Base-by-base conservation (phyloP, 441 rosid genomes). In the Erodium moschatum region DNA sequence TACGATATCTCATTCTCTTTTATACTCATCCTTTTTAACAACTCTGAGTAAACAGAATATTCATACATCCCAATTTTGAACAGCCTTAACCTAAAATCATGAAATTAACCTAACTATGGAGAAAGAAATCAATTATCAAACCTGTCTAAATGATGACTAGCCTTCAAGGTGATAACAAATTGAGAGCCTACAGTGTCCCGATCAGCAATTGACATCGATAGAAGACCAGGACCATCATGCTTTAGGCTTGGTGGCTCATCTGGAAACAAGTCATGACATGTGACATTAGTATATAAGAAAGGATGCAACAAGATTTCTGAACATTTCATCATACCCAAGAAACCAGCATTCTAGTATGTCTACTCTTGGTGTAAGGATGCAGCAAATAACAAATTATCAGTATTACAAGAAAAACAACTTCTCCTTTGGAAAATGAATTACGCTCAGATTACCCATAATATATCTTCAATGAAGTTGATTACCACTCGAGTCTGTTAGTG, bases 151-250 rank as follows among this genome's bases (percentile, higher is more conserved):
- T 82, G 85, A 70, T 84, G 91, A 78, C 85, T 82, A 27, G 93
- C 86, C 82, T 83, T 82, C 70, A 93, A 91, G 58, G 97, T 93
- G 35, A 93, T 75, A 35, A 79, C 76, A 77, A 93, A 93, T 38
- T 91, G 96, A 72, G 98, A 93, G 50, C 98, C 98, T 29, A 88
- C 68, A 64, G 80, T 76, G 74, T 91, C 95, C 33, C 97, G 97
- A 72, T 87, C 87, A 70, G 90, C 79, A 67, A 89, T 74, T 60
- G 94, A 50, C 98, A 91, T 89, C 9, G 97, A 86, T 65, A 93
- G 79, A 74, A 93, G 88, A 74, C 98, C 97, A 38, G 87, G 80
- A 69, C 73, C 86, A 31, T 91, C 90, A 82, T 93, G 98, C 84
- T 84, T 91, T 68, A 89, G 78, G 80, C 69, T 84, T 1, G 98